Evolutionary conservation across 2,329 filamentous ascomycete species (phyloP), one percentile per base, ranked within the genome.

Genomic region (Podosphaera fusca): DNA sequence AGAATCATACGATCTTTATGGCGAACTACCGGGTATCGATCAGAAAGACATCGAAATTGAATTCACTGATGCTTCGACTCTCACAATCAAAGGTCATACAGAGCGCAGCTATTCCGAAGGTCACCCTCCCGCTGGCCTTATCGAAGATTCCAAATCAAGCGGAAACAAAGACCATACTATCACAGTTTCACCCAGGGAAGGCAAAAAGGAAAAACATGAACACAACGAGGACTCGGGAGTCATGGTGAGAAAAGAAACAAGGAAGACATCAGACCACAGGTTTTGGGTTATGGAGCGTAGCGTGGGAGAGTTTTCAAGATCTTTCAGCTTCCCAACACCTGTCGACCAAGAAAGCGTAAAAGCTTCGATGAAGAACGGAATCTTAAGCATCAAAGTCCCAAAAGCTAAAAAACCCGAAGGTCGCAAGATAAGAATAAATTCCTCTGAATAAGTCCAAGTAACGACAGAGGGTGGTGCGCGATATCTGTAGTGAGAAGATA

Each of bases 21-120:
- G 85, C 64, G 85, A 90, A 69, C 78, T 90, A 4, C 82, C 85
- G 0, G 86, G 86, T 57, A 74, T 89, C 63, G 77, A 78, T 60
- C 84, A 86, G 71, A 80, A 85, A 63, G 74, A 88, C 65, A 73
- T 92, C 65, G 73, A 76, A 67, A 84, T 90, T 66, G 85, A 90
- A 66, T 90, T 89, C 74, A 81, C 79, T 58, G 85, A 90, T 67
- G 73, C 76, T 47, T 81, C 85, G 71, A 88, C 84, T 14, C 72
- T 90, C 49, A 75, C 79, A 61, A 74, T 92, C 67, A 79, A 78
- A 58, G 86, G 86, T 65, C 79, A 75, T 61, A 75, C 80, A 57
- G 84, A 88, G 70, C 78, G 81, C 62, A 72, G 21, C 14, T 46
- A 57, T 7, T 30, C 47, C 6, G 9, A 50, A 30, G 47, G 47